phyloP scores from a whole-genome alignment of 768 basidiomycete genomes.

The Coprinopsis cinerea region DNA sequence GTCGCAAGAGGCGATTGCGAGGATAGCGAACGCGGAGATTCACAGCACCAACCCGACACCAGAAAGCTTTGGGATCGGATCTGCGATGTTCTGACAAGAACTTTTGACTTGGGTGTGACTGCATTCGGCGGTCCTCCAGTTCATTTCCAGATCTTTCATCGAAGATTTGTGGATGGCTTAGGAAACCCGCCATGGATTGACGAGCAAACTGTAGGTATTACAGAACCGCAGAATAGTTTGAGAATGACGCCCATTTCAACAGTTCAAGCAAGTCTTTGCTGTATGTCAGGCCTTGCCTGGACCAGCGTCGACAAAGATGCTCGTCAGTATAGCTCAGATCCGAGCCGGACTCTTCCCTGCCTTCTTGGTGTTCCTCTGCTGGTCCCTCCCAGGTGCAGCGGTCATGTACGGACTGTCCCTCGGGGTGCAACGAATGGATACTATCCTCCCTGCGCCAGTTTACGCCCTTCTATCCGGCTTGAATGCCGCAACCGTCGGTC shows the following conservation, averaged over 20 bases:
- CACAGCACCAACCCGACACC: slow-evolving; percentile 12
- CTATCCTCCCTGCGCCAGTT: slow-evolving; percentile 38
- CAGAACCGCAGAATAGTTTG: background rate
- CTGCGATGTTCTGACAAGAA: slow-evolving; percentile 27
- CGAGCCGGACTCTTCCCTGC: slow-evolving; percentile 37
- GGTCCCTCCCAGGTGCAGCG: slow-evolving; percentile 41
- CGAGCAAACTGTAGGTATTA: slow-evolving; percentile 30
- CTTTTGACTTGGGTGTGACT: slow-evolving; percentile 36
- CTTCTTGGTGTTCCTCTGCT: slow-evolving; percentile 35
- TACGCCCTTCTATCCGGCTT: slow-evolving; percentile 47
- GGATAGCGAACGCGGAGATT: too few species aligned
- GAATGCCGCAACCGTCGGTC: slow-evolving; percentile 50
- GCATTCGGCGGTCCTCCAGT: slow-evolving; percentile 46
- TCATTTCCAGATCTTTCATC: slow-evolving; percentile 41
- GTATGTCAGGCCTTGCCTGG: slow-evolving; percentile 43
- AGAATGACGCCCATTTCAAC: too few species aligned
- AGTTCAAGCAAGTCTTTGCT: slow-evolving; percentile 44
- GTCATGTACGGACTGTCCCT: slow-evolving; percentile 42
- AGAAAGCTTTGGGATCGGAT: slow-evolving; percentile 19
- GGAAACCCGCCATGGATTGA: slow-evolving; percentile 32
- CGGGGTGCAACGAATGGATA: slow-evolving; percentile 35
- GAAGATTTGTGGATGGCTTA: slow-evolving; percentile 31
- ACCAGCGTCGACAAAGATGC: slow-evolving; percentile 42
- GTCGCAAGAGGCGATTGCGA: too few species aligned
- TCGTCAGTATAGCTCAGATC: slow-evolving; percentile 40